Evolutionary conservation across 2,329 filamentous ascomycete species (phyloP).

Genomic region (Fusarium lyarnte): DNA sequence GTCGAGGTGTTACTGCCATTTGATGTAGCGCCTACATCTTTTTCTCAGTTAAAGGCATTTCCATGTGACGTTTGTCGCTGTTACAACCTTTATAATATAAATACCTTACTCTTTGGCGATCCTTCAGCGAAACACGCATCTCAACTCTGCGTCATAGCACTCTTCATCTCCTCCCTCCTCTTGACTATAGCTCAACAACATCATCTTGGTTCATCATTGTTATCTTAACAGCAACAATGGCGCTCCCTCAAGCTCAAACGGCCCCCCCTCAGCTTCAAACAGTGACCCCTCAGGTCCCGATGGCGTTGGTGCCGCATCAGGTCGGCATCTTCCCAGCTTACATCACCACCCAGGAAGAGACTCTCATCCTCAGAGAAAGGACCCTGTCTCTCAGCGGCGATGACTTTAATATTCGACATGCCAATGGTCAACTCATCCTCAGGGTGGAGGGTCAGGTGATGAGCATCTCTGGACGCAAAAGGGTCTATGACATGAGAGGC

Average conservation of each 20-base stretch:
- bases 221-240: slow-evolving; percentile 6
- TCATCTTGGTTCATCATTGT: not conserved
- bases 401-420: slow-evolving; percentile 69
- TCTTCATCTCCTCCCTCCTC: not conserved
- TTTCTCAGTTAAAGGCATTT: not conserved
- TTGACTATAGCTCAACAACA: not conserved
- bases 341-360: slow-evolving; percentile 53
- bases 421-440: slow-evolving; percentile 63
- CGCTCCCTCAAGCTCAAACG: slow-evolving; percentile 41
- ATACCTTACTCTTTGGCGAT: not conserved
- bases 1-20: not conserved
- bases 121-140: not conserved
- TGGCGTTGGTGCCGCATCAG: slow-evolving; percentile 38
- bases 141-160: not conserved
- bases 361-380: slow-evolving; percentile 68
- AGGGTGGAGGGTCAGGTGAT: slow-evolving; percentile 65
- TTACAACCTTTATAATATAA: not conserved
- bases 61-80: not conserved
- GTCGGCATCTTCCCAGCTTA: slow-evolving; percentile 54
- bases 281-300: not conserved
- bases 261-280: not conserved
- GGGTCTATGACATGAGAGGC: slow-evolving; percentile 61
- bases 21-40: too few species aligned
- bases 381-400: slow-evolving; percentile 70
- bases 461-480: slow-evolving; percentile 64